These are phyloP conservation scores for Tritrichomonas foetus DNA, from an alignment of 208 protist species.

Conservation along the genomic window DNA sequence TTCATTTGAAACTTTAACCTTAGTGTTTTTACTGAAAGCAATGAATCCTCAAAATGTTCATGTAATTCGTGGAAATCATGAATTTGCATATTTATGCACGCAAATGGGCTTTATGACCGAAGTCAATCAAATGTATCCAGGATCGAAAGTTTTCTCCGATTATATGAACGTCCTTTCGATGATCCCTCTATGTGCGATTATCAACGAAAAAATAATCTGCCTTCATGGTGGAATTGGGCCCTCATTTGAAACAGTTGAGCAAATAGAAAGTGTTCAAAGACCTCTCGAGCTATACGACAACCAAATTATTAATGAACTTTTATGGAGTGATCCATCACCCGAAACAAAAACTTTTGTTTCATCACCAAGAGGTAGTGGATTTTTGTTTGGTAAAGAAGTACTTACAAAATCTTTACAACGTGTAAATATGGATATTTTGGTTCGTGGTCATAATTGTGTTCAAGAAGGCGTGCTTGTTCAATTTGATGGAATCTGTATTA, in stretches of 20 bases:
- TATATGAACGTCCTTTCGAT: not conserved
- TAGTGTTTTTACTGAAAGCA: not conserved
- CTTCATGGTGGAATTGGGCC: conserved; percentile 19
- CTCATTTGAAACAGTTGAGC: not conserved
- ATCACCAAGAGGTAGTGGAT: not conserved
- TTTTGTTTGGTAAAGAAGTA: not conserved
- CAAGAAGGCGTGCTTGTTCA: not conserved
- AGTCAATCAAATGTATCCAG: not conserved
- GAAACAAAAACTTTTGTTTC: not conserved
- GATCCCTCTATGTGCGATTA: not conserved
- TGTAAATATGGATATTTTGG: not conserved
- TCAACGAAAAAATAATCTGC: conserved; percentile 19
- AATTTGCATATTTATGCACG: not conserved
- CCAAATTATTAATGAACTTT: not conserved
- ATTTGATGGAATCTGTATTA: not conserved
- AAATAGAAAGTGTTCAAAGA: not conserved
- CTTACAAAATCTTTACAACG: not conserved
- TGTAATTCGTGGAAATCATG: conserved; percentile 23
- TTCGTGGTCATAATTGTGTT: conserved; percentile 11
- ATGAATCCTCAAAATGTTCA: not conserved
- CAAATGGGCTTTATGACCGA: not conserved
- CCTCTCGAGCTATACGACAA: not conserved
- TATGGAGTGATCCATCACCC: not conserved
- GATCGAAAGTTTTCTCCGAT: not conserved
- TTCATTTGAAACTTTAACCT: not conserved